These are phyloP conservation scores for Cladophialophora exuberans DNA, from an alignment of 2,329 filamentous ascomycete species.

Conservation along the genomic window DNA sequence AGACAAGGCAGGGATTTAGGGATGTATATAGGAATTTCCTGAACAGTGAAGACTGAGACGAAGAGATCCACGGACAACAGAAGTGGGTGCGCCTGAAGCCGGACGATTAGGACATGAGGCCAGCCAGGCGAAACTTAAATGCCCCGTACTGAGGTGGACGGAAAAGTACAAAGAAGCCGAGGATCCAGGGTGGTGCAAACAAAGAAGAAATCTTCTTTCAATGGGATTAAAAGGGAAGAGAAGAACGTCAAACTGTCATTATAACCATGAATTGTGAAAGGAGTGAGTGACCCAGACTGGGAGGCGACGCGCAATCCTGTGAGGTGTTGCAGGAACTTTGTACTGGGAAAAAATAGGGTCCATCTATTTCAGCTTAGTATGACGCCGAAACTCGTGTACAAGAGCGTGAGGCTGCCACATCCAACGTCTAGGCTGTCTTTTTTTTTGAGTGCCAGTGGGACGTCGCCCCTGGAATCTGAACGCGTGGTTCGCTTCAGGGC, in stretches of 20 bases:
- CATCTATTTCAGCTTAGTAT: conserved; percentile 7
- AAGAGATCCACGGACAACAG: background rate
- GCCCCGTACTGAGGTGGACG: background rate
- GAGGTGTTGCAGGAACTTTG: conserved; percentile 2
- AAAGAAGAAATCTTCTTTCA: background rate
- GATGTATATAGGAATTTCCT: background rate
- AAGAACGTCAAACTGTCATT: background rate
- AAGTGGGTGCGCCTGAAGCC: background rate
- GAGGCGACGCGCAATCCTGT: conserved; percentile 1
- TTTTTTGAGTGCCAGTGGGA: background rate
- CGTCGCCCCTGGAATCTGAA: background rate
- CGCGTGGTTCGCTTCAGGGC: conserved; percentile 1
- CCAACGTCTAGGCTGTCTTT: background rate
- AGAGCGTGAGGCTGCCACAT: background rate
- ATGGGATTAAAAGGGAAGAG: background rate
- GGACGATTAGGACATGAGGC: conserved; percentile 10
- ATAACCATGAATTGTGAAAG: background rate
- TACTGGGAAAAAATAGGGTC: background rate
- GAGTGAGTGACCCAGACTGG: background rate
- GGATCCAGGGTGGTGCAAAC: background rate
- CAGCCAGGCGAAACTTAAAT: background rate
- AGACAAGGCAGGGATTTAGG: background rate
- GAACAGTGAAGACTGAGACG: conserved; percentile 1
- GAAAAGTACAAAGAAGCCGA: background rate
- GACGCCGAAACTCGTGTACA: too few relatives aligned